Percentiles rank a stretch among this genome's conserved stretches.
These are phyloP conservation scores for Yamadazyma siamensis DNA, from an alignment of 1,139 yeast genomes.

Conservation along the genomic window DNA sequence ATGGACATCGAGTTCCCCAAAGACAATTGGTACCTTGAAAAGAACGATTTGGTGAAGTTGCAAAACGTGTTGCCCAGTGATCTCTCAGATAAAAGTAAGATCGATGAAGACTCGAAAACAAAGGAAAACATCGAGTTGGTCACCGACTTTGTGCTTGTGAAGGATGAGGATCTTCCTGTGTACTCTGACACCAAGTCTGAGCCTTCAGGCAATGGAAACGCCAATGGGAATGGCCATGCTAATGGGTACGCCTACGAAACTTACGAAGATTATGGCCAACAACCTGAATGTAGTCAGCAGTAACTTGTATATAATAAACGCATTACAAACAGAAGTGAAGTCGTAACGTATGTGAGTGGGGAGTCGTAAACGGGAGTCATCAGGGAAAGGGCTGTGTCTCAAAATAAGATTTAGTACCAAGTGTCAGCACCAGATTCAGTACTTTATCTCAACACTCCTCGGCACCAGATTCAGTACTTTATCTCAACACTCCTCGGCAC, in stretches of 20 bases:
- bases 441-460: too few species aligned
- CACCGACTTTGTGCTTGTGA: slow-evolving; percentile 37
- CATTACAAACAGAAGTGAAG: not conserved
- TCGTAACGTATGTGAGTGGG: too few species aligned
- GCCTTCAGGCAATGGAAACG: slow-evolving; percentile 2
- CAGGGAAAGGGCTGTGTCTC: too few species aligned
- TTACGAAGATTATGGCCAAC: slow-evolving; percentile 15
- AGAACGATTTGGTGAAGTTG: slow-evolving; percentile 53
- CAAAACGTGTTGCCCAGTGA: slow-evolving; percentile 53
- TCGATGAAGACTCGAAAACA: slow-evolving; percentile 25
- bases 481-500: too few species aligned
- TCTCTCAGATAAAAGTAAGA: slow-evolving; percentile 20
- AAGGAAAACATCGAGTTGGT: slow-evolving; percentile 41
- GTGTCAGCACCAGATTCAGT: too few species aligned
- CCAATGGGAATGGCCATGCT: not conserved
- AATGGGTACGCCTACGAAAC: slow-evolving; percentile 3
- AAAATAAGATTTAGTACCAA: too few species aligned
- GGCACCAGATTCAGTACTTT: too few species aligned
- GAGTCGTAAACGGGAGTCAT: too few species aligned
- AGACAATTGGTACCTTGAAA: slow-evolving; percentile 76
- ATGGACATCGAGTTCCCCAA: slow-evolving; percentile 78
- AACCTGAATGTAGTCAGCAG: slow-evolving; percentile 35
- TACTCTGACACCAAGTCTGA: too few species aligned
- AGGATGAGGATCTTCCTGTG: slow-evolving; percentile 30
- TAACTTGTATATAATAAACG: slow-evolving; percentile 1